Evolutionary conservation across 2,329 filamentous ascomycete genomes (phyloP), one percentile per base, ranked within the genome.

Genomic region (Aspergillus ustus): DNA sequence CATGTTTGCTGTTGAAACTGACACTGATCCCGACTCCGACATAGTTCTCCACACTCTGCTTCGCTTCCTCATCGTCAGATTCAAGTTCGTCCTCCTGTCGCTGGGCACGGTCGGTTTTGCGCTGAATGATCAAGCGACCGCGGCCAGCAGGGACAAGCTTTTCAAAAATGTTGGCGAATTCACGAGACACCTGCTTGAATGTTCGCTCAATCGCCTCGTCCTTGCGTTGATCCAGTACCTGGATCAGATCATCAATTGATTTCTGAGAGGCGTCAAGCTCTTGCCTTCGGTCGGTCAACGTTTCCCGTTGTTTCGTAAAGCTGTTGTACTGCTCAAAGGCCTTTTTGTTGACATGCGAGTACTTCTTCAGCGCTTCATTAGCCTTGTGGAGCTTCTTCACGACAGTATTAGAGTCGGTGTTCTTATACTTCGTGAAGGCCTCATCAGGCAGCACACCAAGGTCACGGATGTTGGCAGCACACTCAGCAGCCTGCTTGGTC

Each of bases 321-420:
- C 89, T 96, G 80, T 94, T 96, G 82, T 98, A 99, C 77, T 99
- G 95, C 78, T 99, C 96, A 74, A 98, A 97, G 0, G 95, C 95
- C 80, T 99, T 98, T 81, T 98, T 99, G 85, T 99, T 99, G 80
- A 99, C 93, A 72, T 97, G 92, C 59, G 93, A 92, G 80, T 95
- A 98, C 75, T 97, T 97, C 81, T 98, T 98, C 58, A 98, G 83
- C 0, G 91, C 89, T 69, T 97, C 92, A 66, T 96, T 96, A 72
- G 94, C 92, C 72, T 93, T 96, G 79, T 95, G 93, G 25, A 98
- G 86, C 60, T 89, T 89, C 71, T 85, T 85, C 57, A 84, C 83
- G 57, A 94, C 91, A 54, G 84, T 87, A 65, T 93, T 91, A 28
- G 89, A 88, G 68, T 92, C 90, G 76, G 92, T 90, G 68, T 89